Conservation (phyloP, 164 flowering plant genomes). For the Houttuynia cordata region DNA sequence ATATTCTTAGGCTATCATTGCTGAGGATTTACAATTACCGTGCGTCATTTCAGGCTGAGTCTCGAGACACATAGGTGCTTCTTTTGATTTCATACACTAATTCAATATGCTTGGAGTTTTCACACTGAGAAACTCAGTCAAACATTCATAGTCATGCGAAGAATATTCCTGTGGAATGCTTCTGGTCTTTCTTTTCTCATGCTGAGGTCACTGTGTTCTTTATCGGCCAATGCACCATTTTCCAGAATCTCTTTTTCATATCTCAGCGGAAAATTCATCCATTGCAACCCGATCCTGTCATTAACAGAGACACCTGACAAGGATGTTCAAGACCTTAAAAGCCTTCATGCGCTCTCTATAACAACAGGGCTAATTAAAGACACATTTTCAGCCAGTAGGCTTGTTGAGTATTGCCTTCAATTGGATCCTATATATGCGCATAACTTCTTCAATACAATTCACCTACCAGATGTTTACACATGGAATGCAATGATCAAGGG, state of each 20-base stretch:
- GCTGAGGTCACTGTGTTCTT: neutral
- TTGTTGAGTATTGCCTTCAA: constrained; percentile 11
- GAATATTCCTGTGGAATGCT: neutral
- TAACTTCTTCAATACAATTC: constrained; percentile 11
- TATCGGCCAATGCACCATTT: neutral
- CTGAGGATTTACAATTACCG: neutral
- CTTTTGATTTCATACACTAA: neutral
- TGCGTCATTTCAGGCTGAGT: neutral
- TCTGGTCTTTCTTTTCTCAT: neutral
- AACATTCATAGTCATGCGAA: neutral
- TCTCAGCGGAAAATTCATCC: neutral
- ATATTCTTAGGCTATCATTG: neutral
- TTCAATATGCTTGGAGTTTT: neutral
- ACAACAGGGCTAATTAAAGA: constrained; percentile 13
- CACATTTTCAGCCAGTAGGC: constrained; percentile 11
- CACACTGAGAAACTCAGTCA: neutral
- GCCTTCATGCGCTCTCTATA: constrained; percentile 15
- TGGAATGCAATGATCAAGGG: constrained; percentile 18
- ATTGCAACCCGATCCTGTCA: constrained; percentile 4
- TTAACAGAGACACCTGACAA: constrained; percentile 4
- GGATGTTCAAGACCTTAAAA: constrained; percentile 1
- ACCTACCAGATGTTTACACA: constrained; percentile 14
- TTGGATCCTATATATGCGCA: constrained; percentile 5
- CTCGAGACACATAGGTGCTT: neutral
- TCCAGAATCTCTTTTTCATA: neutral